Percentiles rank a stretch among this genome's conserved stretches.
Conservation (phyloP, 1,284 basidiomycete species). For the Rhodotorula sp. region DNA sequence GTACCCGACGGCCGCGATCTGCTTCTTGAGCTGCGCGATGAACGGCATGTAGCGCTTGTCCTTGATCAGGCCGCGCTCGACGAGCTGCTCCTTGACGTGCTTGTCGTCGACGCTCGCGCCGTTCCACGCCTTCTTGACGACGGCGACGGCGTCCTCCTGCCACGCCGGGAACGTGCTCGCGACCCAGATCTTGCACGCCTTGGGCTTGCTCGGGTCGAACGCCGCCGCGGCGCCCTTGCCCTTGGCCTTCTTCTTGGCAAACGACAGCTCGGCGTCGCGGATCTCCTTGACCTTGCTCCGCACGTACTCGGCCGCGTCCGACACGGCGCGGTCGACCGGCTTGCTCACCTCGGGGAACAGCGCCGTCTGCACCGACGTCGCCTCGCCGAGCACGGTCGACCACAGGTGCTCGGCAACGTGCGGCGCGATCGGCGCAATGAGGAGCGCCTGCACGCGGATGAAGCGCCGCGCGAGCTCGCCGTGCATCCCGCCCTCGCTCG, state of each 20-base stretch:
- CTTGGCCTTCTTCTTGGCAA: constrained; percentile 68
- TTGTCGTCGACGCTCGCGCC: constrained; percentile 74
- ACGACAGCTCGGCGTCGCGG: constrained; percentile 78
- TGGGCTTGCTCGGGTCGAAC: constrained; percentile 80
- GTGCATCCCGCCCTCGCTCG: constrained; percentile 81
- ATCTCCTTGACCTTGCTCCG: constrained; percentile 81
- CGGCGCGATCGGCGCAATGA: constrained; percentile 86
- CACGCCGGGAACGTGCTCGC: constrained; percentile 89
- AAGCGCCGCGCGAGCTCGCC: constrained; percentile 71
- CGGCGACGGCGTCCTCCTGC: constrained; percentile 81
- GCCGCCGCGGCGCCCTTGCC: constrained; percentile 55
- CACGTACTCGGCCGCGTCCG: constrained; percentile 81
- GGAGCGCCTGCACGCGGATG: constrained; percentile 76
- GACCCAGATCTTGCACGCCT: constrained; percentile 83
- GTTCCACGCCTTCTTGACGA: constrained; percentile 71
- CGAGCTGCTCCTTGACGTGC: constrained; percentile 70
- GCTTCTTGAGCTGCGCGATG: constrained; percentile 83
- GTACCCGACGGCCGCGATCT: constrained; percentile 75
- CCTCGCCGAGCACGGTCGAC: constrained; percentile 67
- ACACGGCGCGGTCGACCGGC: constrained; percentile 52
- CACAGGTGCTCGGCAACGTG: constrained; percentile 95
- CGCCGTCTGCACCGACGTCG: constrained; percentile 77
- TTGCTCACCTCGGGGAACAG: constrained; percentile 67
- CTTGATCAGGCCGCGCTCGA: constrained; percentile 80
- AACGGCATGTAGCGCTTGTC: constrained; percentile 97